Base-by-base conservation (phyloP, 371 early-diverging fungal genomes). In the Zancudomyces culisetae region DNA sequence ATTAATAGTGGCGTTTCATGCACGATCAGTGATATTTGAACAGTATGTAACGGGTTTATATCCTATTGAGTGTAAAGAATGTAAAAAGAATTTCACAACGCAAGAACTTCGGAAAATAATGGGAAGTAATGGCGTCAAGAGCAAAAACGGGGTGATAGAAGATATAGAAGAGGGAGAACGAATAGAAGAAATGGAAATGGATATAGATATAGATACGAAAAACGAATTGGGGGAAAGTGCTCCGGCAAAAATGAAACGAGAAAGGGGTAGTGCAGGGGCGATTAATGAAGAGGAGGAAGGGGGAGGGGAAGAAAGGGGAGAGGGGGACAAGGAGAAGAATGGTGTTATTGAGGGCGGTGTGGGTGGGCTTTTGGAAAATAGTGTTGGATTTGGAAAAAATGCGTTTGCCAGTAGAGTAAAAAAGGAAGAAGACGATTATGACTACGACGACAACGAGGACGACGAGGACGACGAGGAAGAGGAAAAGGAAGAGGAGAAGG, bases 11-110 rank as follows among this genome's bases (percentile, higher is more conserved):
- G 73, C 75, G 12, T 74, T 77, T 56, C 74, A 82, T 48, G 75
- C 76, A 27, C 73, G 85, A 43, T 62, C 79, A 20, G 77, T 80
- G 70, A 71, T 85, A 4, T 80, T 77, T 59, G 85, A 85, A 58
- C 80, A 83, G 53, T 60, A 76, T 50, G 64, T 78, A 35, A 68
- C 79, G n/a, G 64, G 51, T 2, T 27, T 67, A 2, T 66, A 45
- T 22, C 20, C 53, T 10, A 42, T n/a, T 60, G 64, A 53, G 24
- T 81, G 54, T 74, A 65, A 51, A 54, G 61, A 12, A 53, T 69
- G 45, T 35, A 12, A 30, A 6, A 2, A 22, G 8, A 10, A 26
- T 48, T 10, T 6, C 35, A 35, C 35, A 15, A 15, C 35, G 35
- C 6, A 10, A 35, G 35, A 35, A 35, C 6, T 35, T 35, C 10